phyloP scores from a whole-genome alignment of 768 basidiomycete species.

The Tricholoma terreum region DNA sequence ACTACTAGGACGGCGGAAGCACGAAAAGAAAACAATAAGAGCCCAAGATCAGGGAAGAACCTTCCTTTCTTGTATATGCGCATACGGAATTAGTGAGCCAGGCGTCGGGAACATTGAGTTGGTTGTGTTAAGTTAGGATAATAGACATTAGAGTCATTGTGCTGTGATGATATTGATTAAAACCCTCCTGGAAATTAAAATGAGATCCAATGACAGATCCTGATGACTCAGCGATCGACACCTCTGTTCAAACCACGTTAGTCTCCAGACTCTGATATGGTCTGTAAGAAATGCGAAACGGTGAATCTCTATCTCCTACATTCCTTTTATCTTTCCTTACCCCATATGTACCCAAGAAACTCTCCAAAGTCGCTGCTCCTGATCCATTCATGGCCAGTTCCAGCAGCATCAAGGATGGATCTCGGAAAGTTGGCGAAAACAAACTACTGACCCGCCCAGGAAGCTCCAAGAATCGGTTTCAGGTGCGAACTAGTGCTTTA shows the following conservation, averaged over 20 bases:
- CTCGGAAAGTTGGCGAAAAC: constrained; percentile 81
- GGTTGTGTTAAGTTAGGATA: constrained; percentile 29
- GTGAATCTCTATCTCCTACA: constrained; percentile 34
- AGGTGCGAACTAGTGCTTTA: constrained; percentile 43
- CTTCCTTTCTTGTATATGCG: constrained; percentile 35
- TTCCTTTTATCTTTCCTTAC: constrained; percentile 7
- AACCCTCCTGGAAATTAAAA: constrained; percentile 2
- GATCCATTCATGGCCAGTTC: constrained; percentile 81
- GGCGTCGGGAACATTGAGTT: constrained; percentile 23
- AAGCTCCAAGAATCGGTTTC: constrained; percentile 72
- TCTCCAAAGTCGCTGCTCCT: constrained; percentile 85
- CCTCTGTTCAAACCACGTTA: constrained; percentile 9
- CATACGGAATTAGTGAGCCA: constrained; percentile 38
- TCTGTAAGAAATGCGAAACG: constrained; percentile 84
- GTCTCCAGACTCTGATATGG: constrained; percentile 49
- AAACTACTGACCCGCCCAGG: constrained; percentile 72
- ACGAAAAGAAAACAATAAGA: constrained; percentile 50
- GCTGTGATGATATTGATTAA: constrained; percentile 29
- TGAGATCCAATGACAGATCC: constrained; percentile 24
- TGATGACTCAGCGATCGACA: constrained; percentile 35
- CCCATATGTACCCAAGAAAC: constrained; percentile 56
- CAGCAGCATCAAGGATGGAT: constrained; percentile 72
- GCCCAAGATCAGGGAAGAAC: constrained; percentile 39
- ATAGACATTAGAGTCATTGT: constrained; percentile 25
- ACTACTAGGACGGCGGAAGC: constrained; percentile 28